These are phyloP conservation scores for Cercophora scortea DNA, from an alignment of 495 filamentous ascomycete genomes.

Conservation along the genomic window DNA sequence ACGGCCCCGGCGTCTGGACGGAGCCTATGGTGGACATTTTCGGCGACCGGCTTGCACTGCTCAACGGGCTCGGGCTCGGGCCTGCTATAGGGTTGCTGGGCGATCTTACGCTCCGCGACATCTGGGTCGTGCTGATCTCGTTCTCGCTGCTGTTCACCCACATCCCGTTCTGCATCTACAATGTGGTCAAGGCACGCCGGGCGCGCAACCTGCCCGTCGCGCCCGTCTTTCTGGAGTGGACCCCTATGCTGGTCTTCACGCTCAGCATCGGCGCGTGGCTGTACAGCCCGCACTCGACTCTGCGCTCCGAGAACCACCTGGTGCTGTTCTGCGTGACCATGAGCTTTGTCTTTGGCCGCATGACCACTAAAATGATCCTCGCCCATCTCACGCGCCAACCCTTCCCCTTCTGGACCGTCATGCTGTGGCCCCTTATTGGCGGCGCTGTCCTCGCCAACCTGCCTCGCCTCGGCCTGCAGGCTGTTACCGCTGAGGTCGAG, in stretches of 20 bases:
- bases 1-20: constrained; percentile 82
- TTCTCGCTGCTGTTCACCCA: constrained; percentile 68
- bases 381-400: constrained; percentile 89
- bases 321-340: constrained; percentile 90
- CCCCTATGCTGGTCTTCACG: constrained; percentile 78
- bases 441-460: constrained; percentile 80
- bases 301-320: constrained; percentile 74
- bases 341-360: constrained; percentile 95
- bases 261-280: constrained; percentile 70
- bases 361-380: constrained; percentile 99
- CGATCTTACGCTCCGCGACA: constrained; percentile 63
- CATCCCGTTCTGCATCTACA: constrained; percentile 70
- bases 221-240: constrained; percentile 91
- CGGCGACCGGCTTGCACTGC: constrained; percentile 36
- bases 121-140: constrained; percentile 78
- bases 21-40: constrained; percentile 59
- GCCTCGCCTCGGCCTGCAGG: constrained; percentile 65
- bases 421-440: constrained; percentile 75
- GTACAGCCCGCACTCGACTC: constrained; percentile 72
- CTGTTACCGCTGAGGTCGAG: constrained; percentile 54
- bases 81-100: constrained; percentile 48
- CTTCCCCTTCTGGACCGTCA: constrained; percentile 92
- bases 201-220: constrained; percentile 65
- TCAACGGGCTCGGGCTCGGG: constrained; percentile 28
- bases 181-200: constrained; percentile 72